Evolutionary conservation across 2,329 filamentous ascomycete species (phyloP), one percentile per base, ranked within the genome.

Genomic region (Coniochaeta sp.): DNA sequence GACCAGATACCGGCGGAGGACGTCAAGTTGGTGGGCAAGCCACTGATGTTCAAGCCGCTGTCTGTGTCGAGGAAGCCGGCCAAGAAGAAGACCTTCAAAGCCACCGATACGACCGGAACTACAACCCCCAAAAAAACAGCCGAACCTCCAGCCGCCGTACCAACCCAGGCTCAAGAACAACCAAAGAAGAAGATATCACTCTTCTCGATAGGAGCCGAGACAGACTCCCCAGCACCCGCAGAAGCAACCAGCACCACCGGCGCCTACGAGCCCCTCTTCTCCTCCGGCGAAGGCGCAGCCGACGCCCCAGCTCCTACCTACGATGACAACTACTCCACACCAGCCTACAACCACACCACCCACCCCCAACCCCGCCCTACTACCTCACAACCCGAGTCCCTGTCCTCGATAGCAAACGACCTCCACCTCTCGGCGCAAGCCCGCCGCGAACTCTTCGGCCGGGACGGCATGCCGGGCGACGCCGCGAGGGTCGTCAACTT

Each of bases 31-130:
- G 83, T 88, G 1, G 90, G 89, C 22, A 95, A 93, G 67, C 85
- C 91, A 14, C 84, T 93, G 73, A 90, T 91, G 85, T 97, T 98
- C 73, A 89, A 88, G 70, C 93, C 93, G 3, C 78, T 97, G 40
- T 96, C 93, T 1, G 92, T 97, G 16, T 85, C 87, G 17, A 83
- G 90, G 63, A 91, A 89, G 64, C 81, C 86, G 33, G 84, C 83
- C 64, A 91, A 89, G 75, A 91, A 83, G 68, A 77, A 79, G 61
- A 71, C 72, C 40, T 31, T 40, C 56, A 24, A 71, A 73, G 6
- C 36, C 59, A 4, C 61, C 12, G 34, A 54, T 56, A 58, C 62
- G 22, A 62, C 62, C 47, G 61, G 66, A 44, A 12, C 64, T n/a
- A 36, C 63, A 19, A 47, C 62, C 19, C 57, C 65, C 60, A 38